Percentiles rank a stretch among this genome's conserved stretches.
These are phyloP conservation scores for Uronychia setigera DNA, from an alignment of 73 alveolate species.

Conservation along the genomic window DNA sequence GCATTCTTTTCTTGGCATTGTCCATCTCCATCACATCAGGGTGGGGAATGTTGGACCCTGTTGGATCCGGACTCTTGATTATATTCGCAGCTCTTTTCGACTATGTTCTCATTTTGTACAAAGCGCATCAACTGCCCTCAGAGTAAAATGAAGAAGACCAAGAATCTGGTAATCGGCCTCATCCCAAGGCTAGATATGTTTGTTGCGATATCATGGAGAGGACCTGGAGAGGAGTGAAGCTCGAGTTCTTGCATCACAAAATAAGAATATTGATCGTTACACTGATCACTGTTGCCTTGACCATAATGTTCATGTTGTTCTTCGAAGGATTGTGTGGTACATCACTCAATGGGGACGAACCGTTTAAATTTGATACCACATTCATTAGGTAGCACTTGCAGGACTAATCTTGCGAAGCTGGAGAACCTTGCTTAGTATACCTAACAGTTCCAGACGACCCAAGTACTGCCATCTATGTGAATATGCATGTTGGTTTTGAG, in stretches of 20 bases:
- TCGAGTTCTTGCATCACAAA: background rate
- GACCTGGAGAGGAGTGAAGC: too few relatives aligned
- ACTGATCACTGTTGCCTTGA: background rate
- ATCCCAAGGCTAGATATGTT: too few relatives aligned
- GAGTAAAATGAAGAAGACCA: too few relatives aligned
- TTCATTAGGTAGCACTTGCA: background rate
- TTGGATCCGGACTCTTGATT: too few relatives aligned
- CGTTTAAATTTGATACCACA: background rate
- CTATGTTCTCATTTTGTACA: too few relatives aligned
- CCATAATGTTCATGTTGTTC: background rate
- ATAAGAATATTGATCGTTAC: background rate
- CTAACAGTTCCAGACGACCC: conserved; percentile 32
- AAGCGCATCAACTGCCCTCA: too few relatives aligned
- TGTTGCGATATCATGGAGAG: too few relatives aligned
- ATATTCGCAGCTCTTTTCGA: too few relatives aligned
- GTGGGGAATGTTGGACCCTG: too few relatives aligned
- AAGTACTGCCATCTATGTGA: background rate
- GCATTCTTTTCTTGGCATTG: too few relatives aligned
- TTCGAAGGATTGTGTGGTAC: background rate
- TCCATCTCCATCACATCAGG: too few relatives aligned
- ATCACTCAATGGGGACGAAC: background rate
- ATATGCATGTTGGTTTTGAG: conserved; percentile 9
- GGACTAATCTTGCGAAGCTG: background rate
- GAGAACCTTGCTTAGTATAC: conserved; percentile 25
- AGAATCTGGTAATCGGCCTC: too few relatives aligned